These are phyloP conservation scores for Colletotrichum tofieldiae DNA, from an alignment of 2,329 filamentous ascomycete species.

Conservation along the genomic window DNA sequence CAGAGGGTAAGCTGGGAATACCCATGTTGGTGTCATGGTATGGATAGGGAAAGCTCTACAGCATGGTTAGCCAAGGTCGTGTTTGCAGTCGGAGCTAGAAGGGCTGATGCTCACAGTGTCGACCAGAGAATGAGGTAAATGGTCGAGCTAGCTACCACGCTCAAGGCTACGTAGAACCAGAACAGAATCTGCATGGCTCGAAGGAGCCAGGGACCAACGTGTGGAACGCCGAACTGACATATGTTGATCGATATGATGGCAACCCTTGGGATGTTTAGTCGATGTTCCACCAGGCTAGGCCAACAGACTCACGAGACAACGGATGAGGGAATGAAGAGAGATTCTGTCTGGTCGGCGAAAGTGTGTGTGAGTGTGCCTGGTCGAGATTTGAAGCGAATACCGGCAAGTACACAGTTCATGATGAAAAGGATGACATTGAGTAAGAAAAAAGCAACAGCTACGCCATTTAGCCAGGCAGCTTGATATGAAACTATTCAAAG, in stretches of 20 bases:
- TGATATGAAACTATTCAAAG: conserved; percentile 64
- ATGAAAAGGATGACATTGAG: conserved; percentile 76
- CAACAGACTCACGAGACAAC: conserved; percentile 58
- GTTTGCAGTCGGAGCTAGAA: background rate
- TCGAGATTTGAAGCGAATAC: conserved; percentile 77
- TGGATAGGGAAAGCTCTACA: conserved; percentile 75
- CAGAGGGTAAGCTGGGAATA: conserved; percentile 88
- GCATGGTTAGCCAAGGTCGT: background rate
- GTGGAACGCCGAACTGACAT: conserved; percentile 80
- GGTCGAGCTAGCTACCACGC: conserved; percentile 76
- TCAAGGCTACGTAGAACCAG: conserved; percentile 81
- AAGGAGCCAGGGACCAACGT: conserved; percentile 74
- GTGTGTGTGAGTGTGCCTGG: conserved; percentile 80
- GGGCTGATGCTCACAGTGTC: conserved; percentile 61
- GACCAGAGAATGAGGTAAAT: conserved; percentile 84
- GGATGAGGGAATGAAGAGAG: conserved; percentile 81
- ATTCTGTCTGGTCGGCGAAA: conserved; percentile 84
- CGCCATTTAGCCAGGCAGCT: conserved; percentile 69
- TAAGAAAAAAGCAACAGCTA: conserved; percentile 75
- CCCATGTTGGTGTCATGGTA: conserved; percentile 90
- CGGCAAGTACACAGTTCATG: conserved; percentile 75
- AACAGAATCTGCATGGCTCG: conserved; percentile 76
- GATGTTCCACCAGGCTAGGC: conserved; percentile 46
- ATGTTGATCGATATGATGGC: conserved; percentile 85
- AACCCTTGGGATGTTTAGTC: conserved; percentile 65